Conservation (phyloP, 1,284 basidiomycete species). For the Tranzscheliella williamsii region DNA sequence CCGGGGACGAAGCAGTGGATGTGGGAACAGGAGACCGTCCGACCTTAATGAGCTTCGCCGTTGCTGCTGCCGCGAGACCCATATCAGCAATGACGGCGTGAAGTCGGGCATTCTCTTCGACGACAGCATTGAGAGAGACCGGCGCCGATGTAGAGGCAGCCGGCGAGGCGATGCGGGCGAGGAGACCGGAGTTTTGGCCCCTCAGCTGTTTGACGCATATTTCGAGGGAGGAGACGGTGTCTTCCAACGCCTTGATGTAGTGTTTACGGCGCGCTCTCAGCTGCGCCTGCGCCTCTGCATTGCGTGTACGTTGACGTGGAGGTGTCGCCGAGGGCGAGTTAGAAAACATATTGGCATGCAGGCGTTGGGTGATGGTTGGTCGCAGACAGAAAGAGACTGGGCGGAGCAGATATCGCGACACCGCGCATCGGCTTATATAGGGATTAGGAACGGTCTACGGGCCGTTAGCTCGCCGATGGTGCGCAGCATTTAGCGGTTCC, state of each 20-base stretch:
- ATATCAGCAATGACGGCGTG: constrained; percentile 6
- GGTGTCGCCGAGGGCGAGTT: background rate
- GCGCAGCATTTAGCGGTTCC: no score
- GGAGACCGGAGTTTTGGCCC: constrained; percentile 3
- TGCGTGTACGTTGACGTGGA: constrained; percentile 18
- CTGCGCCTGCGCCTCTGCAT: constrained; percentile 32
- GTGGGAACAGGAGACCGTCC: no score
- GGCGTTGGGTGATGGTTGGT: no score
- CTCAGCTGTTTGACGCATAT: constrained; percentile 11
- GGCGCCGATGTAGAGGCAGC: background rate
- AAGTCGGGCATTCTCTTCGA: constrained; percentile 10
- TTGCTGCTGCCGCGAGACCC: constrained; percentile 7
- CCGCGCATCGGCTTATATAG: no score
- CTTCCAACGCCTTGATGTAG: constrained; percentile 34
- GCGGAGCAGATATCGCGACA: no score
- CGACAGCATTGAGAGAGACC: background rate
- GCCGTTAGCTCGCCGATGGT: no score
- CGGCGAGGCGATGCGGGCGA: background rate
- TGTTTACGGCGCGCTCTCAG: constrained; percentile 17
- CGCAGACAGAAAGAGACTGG: no score
- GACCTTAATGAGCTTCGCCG: constrained; percentile 6
- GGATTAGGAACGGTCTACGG: no score
- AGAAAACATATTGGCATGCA: no score
- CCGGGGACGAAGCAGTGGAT: no score
- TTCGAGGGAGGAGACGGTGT: constrained; percentile 26